Conservation (phyloP, 371 early-diverging fungal genomes). For the Rhizopus sp. region DNA sequence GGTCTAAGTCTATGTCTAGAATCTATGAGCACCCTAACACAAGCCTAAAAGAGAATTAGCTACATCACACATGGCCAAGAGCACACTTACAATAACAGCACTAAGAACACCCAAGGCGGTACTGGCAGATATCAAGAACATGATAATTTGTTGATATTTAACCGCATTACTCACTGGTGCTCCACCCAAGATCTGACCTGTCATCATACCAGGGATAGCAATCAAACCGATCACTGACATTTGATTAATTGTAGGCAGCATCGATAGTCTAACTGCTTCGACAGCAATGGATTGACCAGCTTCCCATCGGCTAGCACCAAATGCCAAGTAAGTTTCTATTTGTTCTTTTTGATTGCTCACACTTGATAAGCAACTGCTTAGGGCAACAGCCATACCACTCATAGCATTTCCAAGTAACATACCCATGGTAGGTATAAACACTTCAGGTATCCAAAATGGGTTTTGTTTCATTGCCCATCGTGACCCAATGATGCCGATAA, state of each 20-base stretch:
- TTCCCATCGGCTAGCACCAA: slow-evolving; percentile 86
- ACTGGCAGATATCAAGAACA: slow-evolving; percentile 74
- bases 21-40: slow-evolving; percentile 62
- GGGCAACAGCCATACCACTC: slow-evolving; percentile 76
- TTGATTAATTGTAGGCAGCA: slow-evolving; percentile 80
- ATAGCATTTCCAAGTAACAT: slow-evolving; percentile 82
- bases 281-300: slow-evolving; percentile 68
- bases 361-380: slow-evolving; percentile 53
- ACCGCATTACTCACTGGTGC: slow-evolving; percentile 76
- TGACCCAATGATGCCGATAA: slow-evolving; percentile 62
- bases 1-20: slow-evolving; percentile 57
- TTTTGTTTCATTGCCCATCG: slow-evolving; percentile 67
- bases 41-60: slow-evolving; percentile 27
- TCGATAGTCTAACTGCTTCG: slow-evolving; percentile 72
- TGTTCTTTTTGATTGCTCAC: slow-evolving; percentile 60
- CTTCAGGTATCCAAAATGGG: slow-evolving; percentile 71
- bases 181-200: slow-evolving; percentile 86
- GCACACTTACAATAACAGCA: slow-evolving; percentile 45
- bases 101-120: slow-evolving; percentile 65
- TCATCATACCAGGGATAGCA: slow-evolving; percentile 89
- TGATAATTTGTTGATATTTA: slow-evolving; percentile 75
- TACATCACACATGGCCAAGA: neutral
- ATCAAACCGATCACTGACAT: slow-evolving; percentile 86
- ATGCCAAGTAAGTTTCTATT: slow-evolving; percentile 71
- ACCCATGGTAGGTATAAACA: slow-evolving; percentile 83